These are phyloP conservation scores for Coprinopsis strossmayeri DNA, from an alignment of 768 basidiomycete species.

Conservation along the genomic window DNA sequence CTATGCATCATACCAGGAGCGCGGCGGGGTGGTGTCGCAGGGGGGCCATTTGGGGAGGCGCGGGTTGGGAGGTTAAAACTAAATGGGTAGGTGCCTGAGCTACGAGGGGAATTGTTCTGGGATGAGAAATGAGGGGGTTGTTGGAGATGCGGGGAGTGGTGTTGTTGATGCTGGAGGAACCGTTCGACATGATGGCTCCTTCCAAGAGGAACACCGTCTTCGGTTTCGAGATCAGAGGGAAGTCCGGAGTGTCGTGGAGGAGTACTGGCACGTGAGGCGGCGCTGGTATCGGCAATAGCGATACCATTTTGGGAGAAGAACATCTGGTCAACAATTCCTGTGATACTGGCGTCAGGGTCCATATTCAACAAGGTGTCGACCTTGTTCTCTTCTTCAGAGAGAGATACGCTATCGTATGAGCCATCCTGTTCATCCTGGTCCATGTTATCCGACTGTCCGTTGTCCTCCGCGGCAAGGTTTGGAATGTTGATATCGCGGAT, in stretches of 20 bases:
- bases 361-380: conserved; percentile 29
- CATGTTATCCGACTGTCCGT: conserved; percentile 4
- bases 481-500: conserved; percentile 18
- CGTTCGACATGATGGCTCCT: conserved; percentile 57
- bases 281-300: conserved; percentile 16
- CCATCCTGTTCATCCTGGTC: conserved; percentile 33
- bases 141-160: conserved; percentile 25
- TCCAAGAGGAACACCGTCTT: conserved; percentile 59
- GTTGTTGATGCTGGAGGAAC: conserved; percentile 36
- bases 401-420: conserved; percentile 39
- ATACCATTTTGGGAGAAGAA: conserved; percentile 38
- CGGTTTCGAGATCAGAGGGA: conserved; percentile 53
- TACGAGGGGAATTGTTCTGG: conserved; percentile 12
- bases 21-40: conserved; percentile 30
- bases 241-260: conserved; percentile 38
- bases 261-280: conserved; percentile 26
- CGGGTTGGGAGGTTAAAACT: conserved; percentile 24
- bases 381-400: conserved; percentile 34
- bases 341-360: conserved; percentile 54
- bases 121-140: conserved; percentile 27
- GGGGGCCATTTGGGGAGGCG: conserved; percentile 26
- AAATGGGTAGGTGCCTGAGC: conserved; percentile 17
- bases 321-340: conserved; percentile 68
- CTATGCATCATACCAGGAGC: conserved; percentile 22
- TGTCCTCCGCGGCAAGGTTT: conserved; percentile 7